These are phyloP conservation scores for Plasmodium ovale DNA, from an alignment of 169 alveolate genomes.

Conservation along the genomic window DNA sequence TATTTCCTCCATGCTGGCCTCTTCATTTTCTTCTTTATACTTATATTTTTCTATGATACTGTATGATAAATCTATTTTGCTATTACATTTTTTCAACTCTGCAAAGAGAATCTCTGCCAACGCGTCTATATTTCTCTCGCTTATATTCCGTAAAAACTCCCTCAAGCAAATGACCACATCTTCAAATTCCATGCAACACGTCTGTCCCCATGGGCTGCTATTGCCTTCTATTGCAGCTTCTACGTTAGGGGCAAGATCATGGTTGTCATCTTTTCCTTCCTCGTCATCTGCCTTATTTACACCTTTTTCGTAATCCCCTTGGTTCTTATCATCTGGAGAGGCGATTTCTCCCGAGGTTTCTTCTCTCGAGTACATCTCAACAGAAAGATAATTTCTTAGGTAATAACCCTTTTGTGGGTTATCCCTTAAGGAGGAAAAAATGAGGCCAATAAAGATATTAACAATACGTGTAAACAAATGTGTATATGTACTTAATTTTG, in stretches of 20 bases:
- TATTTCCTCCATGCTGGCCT: neutral
- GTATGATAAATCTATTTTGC: slow-evolving; percentile 51
- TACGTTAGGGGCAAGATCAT: neutral
- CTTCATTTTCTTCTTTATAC: neutral
- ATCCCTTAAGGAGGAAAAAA: neutral
- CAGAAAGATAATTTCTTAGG: slow-evolving; percentile 12
- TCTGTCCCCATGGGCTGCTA: neutral
- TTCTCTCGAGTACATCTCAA: slow-evolving; percentile 7
- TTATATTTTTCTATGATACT: slow-evolving; percentile 13
- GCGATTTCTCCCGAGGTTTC: neutral
- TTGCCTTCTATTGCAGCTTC: too few relatives aligned
- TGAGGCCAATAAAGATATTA: slow-evolving; percentile 22
- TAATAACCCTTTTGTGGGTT: slow-evolving; percentile 1
- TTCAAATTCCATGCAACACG: slow-evolving; percentile 20
- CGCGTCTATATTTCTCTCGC: slow-evolving; percentile 41
- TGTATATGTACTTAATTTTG: slow-evolving; percentile 17
- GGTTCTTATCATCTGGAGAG: neutral
- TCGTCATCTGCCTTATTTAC: neutral
- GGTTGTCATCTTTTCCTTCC: neutral
- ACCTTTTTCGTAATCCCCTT: neutral
- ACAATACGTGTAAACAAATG: slow-evolving; percentile 21
- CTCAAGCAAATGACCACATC: slow-evolving; percentile 45
- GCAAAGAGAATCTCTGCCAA: slow-evolving; percentile 37
- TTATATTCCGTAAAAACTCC: slow-evolving; percentile 47
- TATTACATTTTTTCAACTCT: slow-evolving; percentile 24